phyloP scores from a whole-genome alignment of 495 filamentous ascomycete genomes.

The Aspergillus sclerotiicarbonarius region DNA sequence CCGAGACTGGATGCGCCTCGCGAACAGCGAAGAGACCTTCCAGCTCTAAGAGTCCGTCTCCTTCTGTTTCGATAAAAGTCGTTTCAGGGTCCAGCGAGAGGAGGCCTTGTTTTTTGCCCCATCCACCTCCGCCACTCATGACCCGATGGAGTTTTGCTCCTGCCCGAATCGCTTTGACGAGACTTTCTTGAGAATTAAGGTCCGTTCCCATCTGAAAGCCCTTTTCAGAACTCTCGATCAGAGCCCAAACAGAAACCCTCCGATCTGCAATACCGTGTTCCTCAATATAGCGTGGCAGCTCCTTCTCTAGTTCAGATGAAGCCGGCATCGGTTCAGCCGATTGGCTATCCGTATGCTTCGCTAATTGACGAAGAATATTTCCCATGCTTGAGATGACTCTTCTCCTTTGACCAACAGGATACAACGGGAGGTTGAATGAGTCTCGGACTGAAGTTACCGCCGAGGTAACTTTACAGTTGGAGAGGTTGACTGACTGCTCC shows the following conservation, averaged over 20 bases:
- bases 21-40: constrained; percentile 24
- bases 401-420: constrained; percentile 63
- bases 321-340: constrained; percentile 58
- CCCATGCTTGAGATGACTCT: constrained; percentile 68
- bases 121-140: constrained; percentile 86
- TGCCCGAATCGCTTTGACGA: constrained; percentile 24
- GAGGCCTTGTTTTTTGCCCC: constrained; percentile 82
- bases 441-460: constrained; percentile 18
- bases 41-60: constrained; percentile 15
- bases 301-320: constrained; percentile 69
- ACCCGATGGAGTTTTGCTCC: constrained; percentile 63
- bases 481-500: constrained; percentile 29
- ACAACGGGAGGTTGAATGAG: constrained; percentile 48
- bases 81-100: constrained; percentile 77
- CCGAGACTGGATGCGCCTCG: constrained; percentile 9
- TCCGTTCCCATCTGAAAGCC: constrained; percentile 17
- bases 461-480: constrained; percentile 29
- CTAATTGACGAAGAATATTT: constrained; percentile 73
- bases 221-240: constrained; percentile 47
- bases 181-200: constrained; percentile 18
- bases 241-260: constrained; percentile 72
- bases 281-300: constrained; percentile 59
- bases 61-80: constrained; percentile 26
- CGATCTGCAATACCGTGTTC: constrained; percentile 41
- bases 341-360: constrained; percentile 42